Base-by-base conservation (phyloP, 2,329 filamentous ascomycete species). In the Zymoseptoria pseudotritici region DNA sequence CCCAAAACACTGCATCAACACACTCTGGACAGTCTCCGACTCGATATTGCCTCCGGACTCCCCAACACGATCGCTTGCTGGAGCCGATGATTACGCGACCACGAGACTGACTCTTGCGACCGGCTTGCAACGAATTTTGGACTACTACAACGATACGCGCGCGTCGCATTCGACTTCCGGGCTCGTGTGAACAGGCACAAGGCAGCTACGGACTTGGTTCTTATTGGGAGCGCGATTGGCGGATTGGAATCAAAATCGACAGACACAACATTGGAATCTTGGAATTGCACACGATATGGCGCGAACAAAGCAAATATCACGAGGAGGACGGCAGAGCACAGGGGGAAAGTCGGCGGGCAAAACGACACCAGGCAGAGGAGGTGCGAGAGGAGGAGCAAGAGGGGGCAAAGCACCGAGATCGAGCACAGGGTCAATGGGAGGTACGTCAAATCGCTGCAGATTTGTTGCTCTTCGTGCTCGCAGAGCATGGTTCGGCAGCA, bases 311-410 rank as follows among this genome's bases (percentile, higher is more conserved):
- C 58, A 50, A 20, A 59, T 46, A 46, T 46, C 50, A 20, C 31
- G 60, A 20, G 57, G 63, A 26, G 66, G 64, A 19, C 60, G 70
- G 46, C 58, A 63, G 4, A 71, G 68, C 58, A 56, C 61, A 22
- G 68, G 70, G n/a, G 67, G 64, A n/a, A 70, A 67, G 49, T 54
- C 61, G 19, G 68, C 68, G 8, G 67, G 64, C 17, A 69, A 67
- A 42, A 57, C 55, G 4, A 56, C 62, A 55, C 62, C 65, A 20
- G 13, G 11, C 36, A 46, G 36, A 46, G 36, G 36, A 46, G 36
- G 36, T 17, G 36, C 36, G 17, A 13, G 36, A 46, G 36, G 36
- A 46, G 36, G 36, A 46, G 54, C 52, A 22, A 46, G 59, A 36
- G 54, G 61, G 52, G 64, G 65, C 8, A 69, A 69, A 61, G 61